Evolutionary conservation across 768 basidiomycete species (phyloP), one percentile per base, ranked within the genome.

Genomic region (Macrocybe gigantea): DNA sequence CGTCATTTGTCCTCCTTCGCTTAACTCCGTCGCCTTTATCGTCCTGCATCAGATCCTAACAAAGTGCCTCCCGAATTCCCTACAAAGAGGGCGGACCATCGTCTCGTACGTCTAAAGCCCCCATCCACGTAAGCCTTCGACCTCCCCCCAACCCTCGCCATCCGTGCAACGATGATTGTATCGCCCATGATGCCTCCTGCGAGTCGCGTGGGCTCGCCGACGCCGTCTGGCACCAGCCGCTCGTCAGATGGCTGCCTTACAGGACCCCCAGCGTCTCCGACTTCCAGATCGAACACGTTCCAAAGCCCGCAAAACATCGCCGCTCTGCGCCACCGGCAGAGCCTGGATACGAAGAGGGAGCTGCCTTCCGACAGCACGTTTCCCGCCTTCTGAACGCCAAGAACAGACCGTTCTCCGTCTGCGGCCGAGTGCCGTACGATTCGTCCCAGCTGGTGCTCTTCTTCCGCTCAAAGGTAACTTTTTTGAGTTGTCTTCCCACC

Each of bases 381-480:
- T 65, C 77, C 0, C 68, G 70, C 35, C 61, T 90, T 45, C 65
- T 88, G 43, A 65, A 64, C 8, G 75, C 79, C 10, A 88, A 82
- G 60, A 69, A 77, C 32, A 73, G 72, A 3, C 79, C 83, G 38
- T 86, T 83, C 61, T 74, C 80, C 1, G 74, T 82, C 9, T 78
- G 77, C 8, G 88, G 88, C 1, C 72, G 81, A 32, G 83, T 89
- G 41, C 83, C 83, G 6, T 66, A 88, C 36, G 85, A 88, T 63
- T 77, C 83, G 12, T 72, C 79, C 3, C 76, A 77, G 50, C 66
- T 88, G 34, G 77, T 80, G 9, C 66, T 91, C 45, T 90, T 90
- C 70, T 91, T 91, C 69, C 75, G 88, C 14, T 80, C 85, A 36
- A 85, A 85, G 77, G 88, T 83, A 53, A 37, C 74, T 62, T 14